Base-by-base conservation (phyloP, 2,329 filamentous ascomycete genomes). In the Thielaviopsis punctulata region DNA sequence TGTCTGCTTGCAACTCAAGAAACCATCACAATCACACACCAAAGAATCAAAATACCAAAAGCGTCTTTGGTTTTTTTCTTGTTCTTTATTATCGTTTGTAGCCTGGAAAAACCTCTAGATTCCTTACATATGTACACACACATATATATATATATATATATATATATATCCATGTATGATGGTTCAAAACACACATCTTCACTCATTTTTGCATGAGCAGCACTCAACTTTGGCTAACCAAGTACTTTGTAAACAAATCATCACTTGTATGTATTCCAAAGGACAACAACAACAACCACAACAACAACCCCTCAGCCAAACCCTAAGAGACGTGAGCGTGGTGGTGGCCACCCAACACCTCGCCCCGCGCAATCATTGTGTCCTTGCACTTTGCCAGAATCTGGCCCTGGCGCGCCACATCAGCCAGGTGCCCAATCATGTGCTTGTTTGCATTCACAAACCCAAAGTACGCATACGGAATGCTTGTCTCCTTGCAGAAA, bases 391-490 rank as follows among this genome's bases (percentile, higher is more conserved):
- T 85, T 44, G 80, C 76, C 58, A 89, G 68, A 53, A 90, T 85
- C 50, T 78, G 76, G 12, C 86, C 84, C 67, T 93, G 87, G 60
- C 80, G 80, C 23, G 82, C 82, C 1, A 95, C 81, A 60, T 95
- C 85, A 3, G 78, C 82, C 48, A 95, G 70, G 45, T 79, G 74
- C 15, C 83, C 73, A 59, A 95, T 77, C 12, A 95, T 86, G 59
- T 86, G 73, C 65, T 82, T 82, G 64, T 92, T 95, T 5, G 87
- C 84, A 58, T 87, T 79, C 18, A 85, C 77, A 62, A 95, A 95
- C 1, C 85, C 86, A 61, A 89, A 89, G 50, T 92, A 72, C 5
- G 86, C 83, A 62, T 95, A 95, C 1, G 85, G 86, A 53, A 95
- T 86, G 15, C 78, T 80, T 0, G 86, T 86, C 23, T 93, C 87